These are phyloP conservation scores for Clarireedia monteithiana DNA, from an alignment of 2,329 filamentous ascomycete species.

Conservation along the genomic window DNA sequence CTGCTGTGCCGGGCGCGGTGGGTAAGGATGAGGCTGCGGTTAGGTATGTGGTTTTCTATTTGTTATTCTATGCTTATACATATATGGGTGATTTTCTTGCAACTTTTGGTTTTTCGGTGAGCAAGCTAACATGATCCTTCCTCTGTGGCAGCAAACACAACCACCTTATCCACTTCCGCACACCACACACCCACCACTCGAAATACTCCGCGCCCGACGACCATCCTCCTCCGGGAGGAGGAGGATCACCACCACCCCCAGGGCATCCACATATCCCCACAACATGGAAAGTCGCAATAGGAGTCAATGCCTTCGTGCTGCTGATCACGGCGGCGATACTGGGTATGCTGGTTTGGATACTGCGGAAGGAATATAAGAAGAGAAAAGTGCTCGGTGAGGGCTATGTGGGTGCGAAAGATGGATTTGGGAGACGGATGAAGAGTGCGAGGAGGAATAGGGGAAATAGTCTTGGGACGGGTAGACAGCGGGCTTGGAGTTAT, in stretches of 20 bases:
- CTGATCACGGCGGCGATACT: conserved; percentile 4
- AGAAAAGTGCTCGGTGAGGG: neutral
- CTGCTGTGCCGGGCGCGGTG: neutral
- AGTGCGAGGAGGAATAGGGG: neutral
- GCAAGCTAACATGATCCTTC: too few relatives aligned
- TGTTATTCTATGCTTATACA: neutral
- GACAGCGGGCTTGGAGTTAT: conserved; percentile 6
- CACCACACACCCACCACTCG: neutral
- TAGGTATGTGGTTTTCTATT: neutral
- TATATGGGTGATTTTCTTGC: too few relatives aligned
- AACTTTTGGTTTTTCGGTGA: too few relatives aligned
- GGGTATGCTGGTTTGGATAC: conserved; percentile 4
- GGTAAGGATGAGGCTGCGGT: neutral
- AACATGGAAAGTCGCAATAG: conserved; percentile 8
- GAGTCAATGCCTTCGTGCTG: conserved; percentile 7
- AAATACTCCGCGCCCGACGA: neutral
- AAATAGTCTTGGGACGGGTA: neutral
- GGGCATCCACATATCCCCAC: conserved; percentile 2
- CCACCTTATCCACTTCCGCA: neutral
- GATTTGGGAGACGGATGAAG: conserved; percentile 7
- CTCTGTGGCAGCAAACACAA: too few relatives aligned
- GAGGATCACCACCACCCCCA: neutral
- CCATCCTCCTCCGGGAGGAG: too few relatives aligned
- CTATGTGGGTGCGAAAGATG: conserved; percentile 4
- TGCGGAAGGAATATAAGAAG: conserved; percentile 5